These are phyloP conservation scores for Eucalyptus curtisii DNA, from an alignment of 345 rosid genomes.

Conservation along the genomic window DNA sequence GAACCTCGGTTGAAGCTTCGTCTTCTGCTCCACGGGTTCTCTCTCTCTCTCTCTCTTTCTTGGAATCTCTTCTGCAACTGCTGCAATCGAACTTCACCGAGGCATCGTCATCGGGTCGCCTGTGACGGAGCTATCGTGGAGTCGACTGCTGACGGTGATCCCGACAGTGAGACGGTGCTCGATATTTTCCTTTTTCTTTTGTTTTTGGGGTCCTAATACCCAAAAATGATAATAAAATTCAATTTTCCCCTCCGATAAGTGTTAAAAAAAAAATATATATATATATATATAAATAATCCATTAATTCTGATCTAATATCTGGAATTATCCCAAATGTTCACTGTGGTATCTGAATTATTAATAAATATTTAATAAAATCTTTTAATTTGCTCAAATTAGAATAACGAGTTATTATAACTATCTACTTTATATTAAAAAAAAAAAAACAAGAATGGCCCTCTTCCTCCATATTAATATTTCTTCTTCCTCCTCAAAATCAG, in stretches of 20 bases:
- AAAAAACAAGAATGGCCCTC: neutral
- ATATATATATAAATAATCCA: rapidly evolving
- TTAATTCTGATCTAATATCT: rapidly evolving
- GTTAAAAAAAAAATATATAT: neutral
- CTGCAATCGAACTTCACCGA: neutral
- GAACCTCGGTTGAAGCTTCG: neutral
- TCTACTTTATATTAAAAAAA: neutral
- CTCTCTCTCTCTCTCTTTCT: neutral
- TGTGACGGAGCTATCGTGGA: neutral
- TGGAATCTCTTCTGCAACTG: neutral
- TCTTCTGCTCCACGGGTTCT: neutral
- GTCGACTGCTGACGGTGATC: neutral
- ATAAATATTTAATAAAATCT: rapidly evolving
- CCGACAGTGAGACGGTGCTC: neutral
- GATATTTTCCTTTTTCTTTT: neutral
- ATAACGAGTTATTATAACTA: rapidly evolving
- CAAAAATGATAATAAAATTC: neutral
- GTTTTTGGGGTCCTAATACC: neutral
- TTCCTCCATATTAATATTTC: neutral
- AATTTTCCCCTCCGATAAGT: neutral
- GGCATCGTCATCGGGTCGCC: neutral
- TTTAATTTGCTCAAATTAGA: neutral
- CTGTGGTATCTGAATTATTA: neutral
- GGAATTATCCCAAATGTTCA: neutral
- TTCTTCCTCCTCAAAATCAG: neutral